Base-by-base conservation (phyloP, 306 rosid genomes). In the Carpinus fangiana region DNA sequence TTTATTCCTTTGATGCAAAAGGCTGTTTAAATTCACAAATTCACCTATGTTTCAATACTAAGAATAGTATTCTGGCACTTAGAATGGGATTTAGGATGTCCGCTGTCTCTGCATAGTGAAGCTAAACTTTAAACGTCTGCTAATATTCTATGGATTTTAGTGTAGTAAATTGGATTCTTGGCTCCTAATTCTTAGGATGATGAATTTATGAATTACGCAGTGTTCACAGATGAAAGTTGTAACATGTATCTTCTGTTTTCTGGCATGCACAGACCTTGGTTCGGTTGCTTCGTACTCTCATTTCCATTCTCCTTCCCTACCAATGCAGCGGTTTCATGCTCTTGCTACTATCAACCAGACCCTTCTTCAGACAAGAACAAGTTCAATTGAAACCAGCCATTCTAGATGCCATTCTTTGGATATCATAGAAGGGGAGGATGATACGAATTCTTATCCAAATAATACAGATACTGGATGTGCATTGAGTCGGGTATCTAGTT, bases 271-370 rank as follows among this genome's bases (percentile, higher is more conserved):
- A 95, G 99, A 93, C 48, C 31, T 59, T 76, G 82, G 70, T 47
- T 96, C 97, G 1, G 71, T 77, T 70, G 72, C 82, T 66, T 88
- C 92, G 2, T 70, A 80, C 77, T 77, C 90, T 79, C 87, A 82
- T 76, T 80, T 80, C 65, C 81, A 53, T 52, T 89, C 94, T 46
- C 78, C 96, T 43, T 91, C 97, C 61, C 84, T 91, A 55, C 80
- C 96, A 54, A 75, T 88, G 46, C 98, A 93, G 80, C 82, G 94
- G 71, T 93, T 84, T 86, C 98, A 90, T 73, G 97, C 99, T 69
- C 98, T 96, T 73, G 54, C 94, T 43, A 73, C 81, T 75, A 86
- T 93, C 72, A 96, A 93, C 74, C 88, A 90, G 77, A 53, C 80
- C 56, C 86, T 90, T 74, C 75, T 87, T 11, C 78, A 54, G 66